phyloP scores from a whole-genome alignment of 1,284 basidiomycete genomes.

The Boletus nobilissimus region DNA sequence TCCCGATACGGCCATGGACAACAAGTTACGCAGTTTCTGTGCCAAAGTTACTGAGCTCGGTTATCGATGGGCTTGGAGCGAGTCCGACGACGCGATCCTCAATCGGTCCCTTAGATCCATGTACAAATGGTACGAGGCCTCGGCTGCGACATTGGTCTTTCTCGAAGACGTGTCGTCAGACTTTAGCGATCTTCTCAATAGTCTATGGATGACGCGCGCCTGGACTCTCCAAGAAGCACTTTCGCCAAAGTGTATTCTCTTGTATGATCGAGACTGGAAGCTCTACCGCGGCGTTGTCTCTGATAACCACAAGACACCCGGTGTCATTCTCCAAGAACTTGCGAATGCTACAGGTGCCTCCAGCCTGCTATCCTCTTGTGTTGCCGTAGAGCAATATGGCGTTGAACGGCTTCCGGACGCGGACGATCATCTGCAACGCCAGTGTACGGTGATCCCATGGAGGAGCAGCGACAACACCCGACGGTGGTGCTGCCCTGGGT shows the following conservation, averaged over 20 bases:
- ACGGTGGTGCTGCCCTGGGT: neutral
- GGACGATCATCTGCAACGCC: slow-evolving; percentile 4
- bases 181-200: neutral
- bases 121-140: slow-evolving; percentile 19
- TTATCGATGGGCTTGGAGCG: no score
- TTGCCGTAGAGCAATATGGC: slow-evolving; percentile 7
- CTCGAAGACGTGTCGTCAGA: slow-evolving; percentile 5
- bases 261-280: slow-evolving; percentile 22
- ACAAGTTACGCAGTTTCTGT: slow-evolving; percentile 18
- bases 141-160: slow-evolving; percentile 6
- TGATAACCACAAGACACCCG: slow-evolving; percentile 18
- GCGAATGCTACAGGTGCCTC: neutral
- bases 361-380: slow-evolving; percentile 5
- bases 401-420: slow-evolving; percentile 3
- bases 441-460: neutral
- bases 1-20: neutral
- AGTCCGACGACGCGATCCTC: neutral
- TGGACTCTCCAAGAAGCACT: slow-evolving; percentile 18
- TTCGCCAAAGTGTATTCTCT: slow-evolving; percentile 18
- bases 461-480: neutral
- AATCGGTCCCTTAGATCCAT: slow-evolving; percentile 7
- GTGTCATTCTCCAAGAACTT: slow-evolving; percentile 17
- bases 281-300: slow-evolving; percentile 1
- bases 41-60: neutral
- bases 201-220: no score